These are phyloP conservation scores for Elsinoe necatrix DNA, from an alignment of 2,329 filamentous ascomycete species.

Conservation along the genomic window DNA sequence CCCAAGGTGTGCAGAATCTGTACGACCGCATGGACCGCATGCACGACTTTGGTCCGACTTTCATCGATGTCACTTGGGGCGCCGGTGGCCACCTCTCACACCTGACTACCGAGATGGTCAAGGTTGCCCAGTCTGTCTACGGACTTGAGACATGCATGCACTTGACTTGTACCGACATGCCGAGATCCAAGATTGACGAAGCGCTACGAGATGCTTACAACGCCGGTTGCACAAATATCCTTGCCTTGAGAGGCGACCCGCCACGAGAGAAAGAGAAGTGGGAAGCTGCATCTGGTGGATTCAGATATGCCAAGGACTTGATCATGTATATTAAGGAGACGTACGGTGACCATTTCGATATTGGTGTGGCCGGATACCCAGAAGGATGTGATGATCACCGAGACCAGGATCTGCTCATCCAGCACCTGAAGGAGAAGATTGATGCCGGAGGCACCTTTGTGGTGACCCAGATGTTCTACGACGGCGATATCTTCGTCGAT, in stretches of 20 bases:
- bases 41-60: slow-evolving; percentile 86
- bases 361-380: slow-evolving; percentile 92
- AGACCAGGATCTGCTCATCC: slow-evolving; percentile 73
- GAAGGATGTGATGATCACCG: slow-evolving; percentile 92
- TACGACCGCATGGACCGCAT: slow-evolving; percentile 99
- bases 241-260: slow-evolving; percentile 86
- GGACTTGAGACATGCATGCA: slow-evolving; percentile 99
- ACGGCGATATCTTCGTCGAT: slow-evolving; percentile 84
- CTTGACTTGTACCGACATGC: slow-evolving; percentile 97
- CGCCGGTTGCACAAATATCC: slow-evolving; percentile 92
- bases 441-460: slow-evolving; percentile 90
- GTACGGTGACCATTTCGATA: slow-evolving; percentile 89
- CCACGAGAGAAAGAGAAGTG: slow-evolving; percentile 90
- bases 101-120: slow-evolving; percentile 94
- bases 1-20: slow-evolving; percentile 94
- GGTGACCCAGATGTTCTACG: slow-evolving; percentile 99
- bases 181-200: slow-evolving; percentile 78
- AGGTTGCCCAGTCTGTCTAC: slow-evolving; percentile 87
- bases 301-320: slow-evolving; percentile 86
- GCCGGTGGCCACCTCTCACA: slow-evolving; percentile 86
- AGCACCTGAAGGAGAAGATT: slow-evolving; percentile 94
- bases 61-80: slow-evolving; percentile 98
- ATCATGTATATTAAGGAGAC: slow-evolving; percentile 71
- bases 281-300: slow-evolving; percentile 78
- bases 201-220: slow-evolving; percentile 84